phyloP scores from a whole-genome alignment of 2,329 filamentous ascomycete species.

The Monosporascus sp. region DNA sequence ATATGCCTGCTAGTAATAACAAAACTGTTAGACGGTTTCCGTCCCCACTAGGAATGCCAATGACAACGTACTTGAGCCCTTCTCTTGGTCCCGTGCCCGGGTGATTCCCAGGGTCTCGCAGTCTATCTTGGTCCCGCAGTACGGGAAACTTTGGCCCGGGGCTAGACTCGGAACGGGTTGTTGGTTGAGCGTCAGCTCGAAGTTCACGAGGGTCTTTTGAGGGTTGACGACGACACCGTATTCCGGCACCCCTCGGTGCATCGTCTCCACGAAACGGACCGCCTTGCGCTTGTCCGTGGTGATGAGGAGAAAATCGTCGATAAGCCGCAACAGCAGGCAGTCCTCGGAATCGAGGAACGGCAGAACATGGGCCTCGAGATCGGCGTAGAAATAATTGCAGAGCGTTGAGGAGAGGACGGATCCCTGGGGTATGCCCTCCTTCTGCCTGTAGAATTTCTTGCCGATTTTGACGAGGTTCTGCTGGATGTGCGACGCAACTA shows the following conservation, averaged over 20 bases:
- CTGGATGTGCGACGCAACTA: constrained; percentile 75
- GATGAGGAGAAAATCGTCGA: constrained; percentile 91
- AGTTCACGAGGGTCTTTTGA: constrained; percentile 80
- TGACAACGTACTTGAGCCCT: constrained; percentile 40
- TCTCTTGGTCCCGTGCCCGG: constrained; percentile 53
- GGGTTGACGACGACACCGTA: constrained; percentile 78
- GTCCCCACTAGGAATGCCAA: too few relatives aligned
- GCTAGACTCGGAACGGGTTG: constrained; percentile 43
- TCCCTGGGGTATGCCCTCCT: constrained; percentile 85
- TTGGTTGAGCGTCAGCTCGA: constrained; percentile 57
- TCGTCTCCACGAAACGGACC: constrained; percentile 64
- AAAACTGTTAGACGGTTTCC: neutral
- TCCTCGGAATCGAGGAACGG: constrained; percentile 55
- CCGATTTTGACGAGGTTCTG: constrained; percentile 84
- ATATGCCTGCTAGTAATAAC: constrained; percentile 39
- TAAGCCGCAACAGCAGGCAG: constrained; percentile 70
- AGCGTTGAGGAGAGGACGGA: constrained; percentile 81
- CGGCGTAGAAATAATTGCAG: constrained; percentile 94
- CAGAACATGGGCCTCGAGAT: constrained; percentile 68
- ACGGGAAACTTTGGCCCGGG: constrained; percentile 60
- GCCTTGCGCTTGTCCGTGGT: constrained; percentile 66
- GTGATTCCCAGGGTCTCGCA: constrained; percentile 67
- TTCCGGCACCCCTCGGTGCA: constrained; percentile 71
- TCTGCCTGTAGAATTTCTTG: constrained; percentile 83
- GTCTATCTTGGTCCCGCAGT: constrained; percentile 78